Evolutionary conservation across 2,329 filamentous ascomycete species (phyloP).

Genomic region (Mollisia scopiformis): DNA sequence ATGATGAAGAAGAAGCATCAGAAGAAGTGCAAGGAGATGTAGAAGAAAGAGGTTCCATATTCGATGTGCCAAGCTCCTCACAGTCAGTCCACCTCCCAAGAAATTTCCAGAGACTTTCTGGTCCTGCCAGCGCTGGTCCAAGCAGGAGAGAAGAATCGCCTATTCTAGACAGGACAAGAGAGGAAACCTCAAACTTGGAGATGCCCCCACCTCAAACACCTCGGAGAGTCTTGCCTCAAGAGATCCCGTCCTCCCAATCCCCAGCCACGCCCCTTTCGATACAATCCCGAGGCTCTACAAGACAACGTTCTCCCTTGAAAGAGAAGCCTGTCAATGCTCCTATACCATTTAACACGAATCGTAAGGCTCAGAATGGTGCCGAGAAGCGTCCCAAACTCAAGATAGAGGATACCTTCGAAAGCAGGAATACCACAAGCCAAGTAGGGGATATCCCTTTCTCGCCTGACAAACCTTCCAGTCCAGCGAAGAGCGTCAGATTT

Average conservation of each 20-base stretch:
- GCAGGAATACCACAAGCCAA: conserved; percentile 23
- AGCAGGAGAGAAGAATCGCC: neutral
- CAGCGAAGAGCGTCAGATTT: conserved; percentile 35
- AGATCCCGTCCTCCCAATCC: conserved; percentile 39
- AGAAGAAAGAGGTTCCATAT: conserved; percentile 20
- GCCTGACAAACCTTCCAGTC: conserved; percentile 29
- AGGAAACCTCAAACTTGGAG: neutral
- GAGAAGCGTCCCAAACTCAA: conserved; percentile 27
- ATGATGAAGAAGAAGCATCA: conserved; percentile 14
- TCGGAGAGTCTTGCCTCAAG: conserved; percentile 17
- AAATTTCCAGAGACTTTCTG: neutral
- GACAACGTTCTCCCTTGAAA: conserved; percentile 22
- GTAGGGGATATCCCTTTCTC: conserved; percentile 17
- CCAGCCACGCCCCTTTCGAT: conserved; percentile 34
- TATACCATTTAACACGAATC: conserved; percentile 25
- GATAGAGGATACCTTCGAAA: conserved; percentile 33
- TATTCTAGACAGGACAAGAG: conserved; percentile 1
- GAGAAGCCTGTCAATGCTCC: conserved; percentile 29
- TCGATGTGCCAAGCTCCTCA: conserved; percentile 26
- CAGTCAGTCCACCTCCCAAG: conserved; percentile 5
- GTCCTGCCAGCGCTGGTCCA: neutral
- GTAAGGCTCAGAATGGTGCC: conserved; percentile 16
- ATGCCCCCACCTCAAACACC: conserved; percentile 35
- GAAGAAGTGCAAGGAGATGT: conserved; percentile 3
- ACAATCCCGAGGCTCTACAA: conserved; percentile 20